Conservation (phyloP, 1,139 yeast species). For the Trichomonascaceae sp. region DNA sequence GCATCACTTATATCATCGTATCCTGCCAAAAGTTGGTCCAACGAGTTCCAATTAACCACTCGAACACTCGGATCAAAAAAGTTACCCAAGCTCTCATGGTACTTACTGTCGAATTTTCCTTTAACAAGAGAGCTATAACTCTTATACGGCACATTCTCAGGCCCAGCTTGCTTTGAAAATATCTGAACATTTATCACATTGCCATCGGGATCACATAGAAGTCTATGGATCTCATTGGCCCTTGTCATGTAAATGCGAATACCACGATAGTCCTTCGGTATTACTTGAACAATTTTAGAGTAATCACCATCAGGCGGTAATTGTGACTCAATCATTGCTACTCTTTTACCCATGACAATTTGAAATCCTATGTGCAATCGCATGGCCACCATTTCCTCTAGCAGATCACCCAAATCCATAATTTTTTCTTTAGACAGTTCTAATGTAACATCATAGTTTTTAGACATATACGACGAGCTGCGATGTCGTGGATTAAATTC, state of each 20-base stretch:
- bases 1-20: conserved; percentile 63
- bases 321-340: conserved; percentile 57
- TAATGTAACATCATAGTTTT: conserved; percentile 57
- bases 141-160: conserved; percentile 32
- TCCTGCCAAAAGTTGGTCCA: conserved; percentile 88
- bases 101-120: conserved; percentile 70
- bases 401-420: conserved; percentile 52
- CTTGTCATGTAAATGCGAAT: conserved; percentile 65
- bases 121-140: conserved; percentile 48
- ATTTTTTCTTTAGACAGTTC: conserved; percentile 50
- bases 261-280: conserved; percentile 45
- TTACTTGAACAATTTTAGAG: conserved; percentile 33
- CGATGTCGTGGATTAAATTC: conserved; percentile 41
- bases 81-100: conserved; percentile 53
- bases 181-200: conserved; percentile 66
- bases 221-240: conserved; percentile 79
- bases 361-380: conserved; percentile 86
- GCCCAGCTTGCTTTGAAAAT: conserved; percentile 35
- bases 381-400: conserved; percentile 83
- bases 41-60: conserved; percentile 78
- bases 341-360: conserved; percentile 67
- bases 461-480: conserved; percentile 38
- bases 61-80: conserved; percentile 49
- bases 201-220: conserved; percentile 64
- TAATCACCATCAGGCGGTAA: conserved; percentile 55